Base-by-base conservation (phyloP, 1,139 yeast species). In the Saccharomyces hybrid region DNA sequence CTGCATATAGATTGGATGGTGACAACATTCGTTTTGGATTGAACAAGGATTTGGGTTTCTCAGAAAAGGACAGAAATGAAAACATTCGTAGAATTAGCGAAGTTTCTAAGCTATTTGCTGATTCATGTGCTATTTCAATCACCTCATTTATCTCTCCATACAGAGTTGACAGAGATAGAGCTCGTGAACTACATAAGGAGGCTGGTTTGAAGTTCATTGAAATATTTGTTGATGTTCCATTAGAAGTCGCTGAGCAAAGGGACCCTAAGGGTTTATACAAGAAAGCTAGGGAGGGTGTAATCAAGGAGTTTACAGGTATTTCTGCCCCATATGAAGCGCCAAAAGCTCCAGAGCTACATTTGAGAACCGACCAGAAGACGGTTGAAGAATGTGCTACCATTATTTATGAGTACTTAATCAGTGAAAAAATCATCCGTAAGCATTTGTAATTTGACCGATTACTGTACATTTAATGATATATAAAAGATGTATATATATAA, bases 241-340 rank as follows among this genome's bases (percentile, higher is more conserved):
- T 91, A 53, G 90, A 85, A 64, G 89, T 90, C 57, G 98, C 97
- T 53, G 98, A 91, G 76, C 80, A 88, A 73, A 87, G 98, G 74
- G 98, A 91, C 72, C 98, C 98, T 60, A 91, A 91, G 77, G 98
- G 98, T 8, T 78, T 91, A 63, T 91, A 91, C 77, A 89, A 90
- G 74, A 91, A 91, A 79, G 98, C 98, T 25, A 83, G 97, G 70
- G 95, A 90, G 66, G 98, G 98, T 32, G 77, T 86, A 59, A 91
- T 91, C 70, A 88, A 88, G 73, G 96, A 91, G 69, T 91, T 91
- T 75, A 91, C 98, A 25, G 98, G 98, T 55, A 85, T 91, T 58
- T 84, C 91, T 62, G 97, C 97, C 14, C 98, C 98, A 44, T 91
- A 91, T 70, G 98, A 91, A 76, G 95, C 88, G 1, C 98, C 98